These are phyloP conservation scores for Aureobasidium sp. DNA, from an alignment of 2,329 filamentous ascomycete genomes.

Conservation along the genomic window DNA sequence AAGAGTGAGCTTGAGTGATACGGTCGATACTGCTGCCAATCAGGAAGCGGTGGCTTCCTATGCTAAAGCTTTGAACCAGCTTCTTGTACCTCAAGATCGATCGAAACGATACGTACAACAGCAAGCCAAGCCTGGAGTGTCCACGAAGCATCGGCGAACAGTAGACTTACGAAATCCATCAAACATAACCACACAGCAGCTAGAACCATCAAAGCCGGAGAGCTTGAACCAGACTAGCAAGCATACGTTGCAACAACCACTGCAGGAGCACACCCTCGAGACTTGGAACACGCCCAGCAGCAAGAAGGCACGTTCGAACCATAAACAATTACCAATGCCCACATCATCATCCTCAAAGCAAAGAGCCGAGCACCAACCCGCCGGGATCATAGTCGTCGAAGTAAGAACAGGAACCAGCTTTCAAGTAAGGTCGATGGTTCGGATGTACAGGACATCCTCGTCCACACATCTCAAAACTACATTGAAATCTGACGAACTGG, in stretches of 20 bases:
- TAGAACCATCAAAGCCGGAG: neutral
- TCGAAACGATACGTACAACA: neutral
- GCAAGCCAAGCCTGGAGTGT: neutral
- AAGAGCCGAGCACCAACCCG: neutral
- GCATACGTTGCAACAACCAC: neutral
- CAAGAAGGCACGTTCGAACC: neutral
- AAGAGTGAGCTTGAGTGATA: too few relatives aligned
- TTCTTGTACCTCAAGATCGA: neutral
- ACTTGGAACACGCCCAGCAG: neutral
- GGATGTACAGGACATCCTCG: neutral
- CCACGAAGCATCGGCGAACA: neutral
- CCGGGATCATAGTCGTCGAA: neutral
- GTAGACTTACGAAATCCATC: neutral
- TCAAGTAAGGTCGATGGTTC: neutral
- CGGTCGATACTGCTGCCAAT: too few relatives aligned
- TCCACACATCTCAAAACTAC: neutral
- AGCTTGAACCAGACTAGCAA: neutral
- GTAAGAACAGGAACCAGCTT: neutral
- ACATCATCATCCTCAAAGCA: neutral
- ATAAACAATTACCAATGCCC: neutral
- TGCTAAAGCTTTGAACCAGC: neutral
- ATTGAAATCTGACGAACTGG: neutral
- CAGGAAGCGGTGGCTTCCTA: neutral
- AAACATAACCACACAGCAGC: neutral
- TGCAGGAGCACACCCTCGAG: neutral